A percentile compares a stretch with the other conserved stretches of the same genome.
Evolutionary conservation across 2,329 filamentous ascomycete species (phyloP).

Genomic region (Septoria linicola): DNA sequence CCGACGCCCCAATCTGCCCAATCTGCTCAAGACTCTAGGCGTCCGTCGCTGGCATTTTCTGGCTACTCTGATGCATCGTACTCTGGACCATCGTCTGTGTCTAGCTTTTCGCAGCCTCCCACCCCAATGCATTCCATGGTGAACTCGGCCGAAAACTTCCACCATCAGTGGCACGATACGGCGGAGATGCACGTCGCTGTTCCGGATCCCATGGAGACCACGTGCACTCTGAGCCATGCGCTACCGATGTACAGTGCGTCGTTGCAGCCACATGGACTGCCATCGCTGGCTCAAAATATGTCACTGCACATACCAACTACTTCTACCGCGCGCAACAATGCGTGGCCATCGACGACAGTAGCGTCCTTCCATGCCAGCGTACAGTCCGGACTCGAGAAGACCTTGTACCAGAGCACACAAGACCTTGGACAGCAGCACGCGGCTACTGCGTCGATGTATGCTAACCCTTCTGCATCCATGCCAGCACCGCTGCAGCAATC

Average conservation of each 20-base stretch:
- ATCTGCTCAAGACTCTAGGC: conserved; percentile 32
- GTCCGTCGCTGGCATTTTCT: conserved; percentile 30
- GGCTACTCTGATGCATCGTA: conserved; percentile 25
- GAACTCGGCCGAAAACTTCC: conserved; percentile 10
- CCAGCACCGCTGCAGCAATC: conserved; percentile 17
- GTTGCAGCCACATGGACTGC: conserved; percentile 5
- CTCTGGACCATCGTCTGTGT: conserved; percentile 26
- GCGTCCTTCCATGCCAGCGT: conserved; percentile 1
- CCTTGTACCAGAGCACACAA: conserved; percentile 16
- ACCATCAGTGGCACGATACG: conserved; percentile 22
- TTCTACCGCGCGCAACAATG: conserved; percentile 11
- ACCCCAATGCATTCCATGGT: conserved; percentile 27
- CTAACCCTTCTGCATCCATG: conserved; percentile 11
- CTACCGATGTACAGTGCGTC: conserved; percentile 16
- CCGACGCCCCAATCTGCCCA: conserved; percentile 34
- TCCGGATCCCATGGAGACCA: conserved; percentile 1
- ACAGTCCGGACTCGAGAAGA: conserved; percentile 7
- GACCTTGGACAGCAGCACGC: conserved; percentile 11
- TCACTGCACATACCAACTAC: conserved; percentile 4
- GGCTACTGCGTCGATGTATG: conserved; percentile 17
- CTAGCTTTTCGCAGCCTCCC: conserved; percentile 29
- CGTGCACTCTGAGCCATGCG: conserved; percentile 16
- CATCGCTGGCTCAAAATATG: background rate
- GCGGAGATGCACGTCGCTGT: conserved; percentile 17
- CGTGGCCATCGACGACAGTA: background rate